Conservation (phyloP, 2,329 filamentous ascomycete genomes). For the Exserohilum rostratum region DNA sequence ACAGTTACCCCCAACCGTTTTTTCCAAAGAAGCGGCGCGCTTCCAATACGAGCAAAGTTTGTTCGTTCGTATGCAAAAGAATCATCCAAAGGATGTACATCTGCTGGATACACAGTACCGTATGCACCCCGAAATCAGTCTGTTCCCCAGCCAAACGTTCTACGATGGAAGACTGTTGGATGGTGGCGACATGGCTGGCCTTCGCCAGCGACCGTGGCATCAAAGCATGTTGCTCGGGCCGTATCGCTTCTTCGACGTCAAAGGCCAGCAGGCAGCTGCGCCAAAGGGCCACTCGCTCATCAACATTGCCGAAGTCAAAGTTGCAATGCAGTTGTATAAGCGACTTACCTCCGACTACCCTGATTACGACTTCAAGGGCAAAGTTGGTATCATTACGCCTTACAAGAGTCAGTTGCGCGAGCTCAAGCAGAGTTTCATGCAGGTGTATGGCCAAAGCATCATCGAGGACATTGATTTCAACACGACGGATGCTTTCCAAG, state of each 20-base stretch:
- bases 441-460: conserved; percentile 75
- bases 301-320: conserved; percentile 84
- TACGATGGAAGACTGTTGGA: conserved; percentile 89
- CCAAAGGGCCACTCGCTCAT: conserved; percentile 85
- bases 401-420: conserved; percentile 92
- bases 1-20: conserved; percentile 91
- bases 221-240: conserved; percentile 79
- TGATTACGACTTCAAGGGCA: conserved; percentile 73
- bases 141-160: conserved; percentile 88
- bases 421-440: conserved; percentile 75
- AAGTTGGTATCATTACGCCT: conserved; percentile 95
- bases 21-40: conserved; percentile 88
- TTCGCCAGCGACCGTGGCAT: conserved; percentile 87
- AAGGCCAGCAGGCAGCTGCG: conserved; percentile 83
- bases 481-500: conserved; percentile 97
- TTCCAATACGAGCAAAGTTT: conserved; percentile 98
- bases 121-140: conserved; percentile 97
- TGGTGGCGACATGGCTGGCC: conserved; percentile 77
- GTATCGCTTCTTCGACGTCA: conserved; percentile 96
- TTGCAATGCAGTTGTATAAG: conserved; percentile 84
- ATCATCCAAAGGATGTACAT: conserved; percentile 86
- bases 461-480: conserved; percentile 91
- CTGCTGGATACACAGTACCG: conserved; percentile 97
- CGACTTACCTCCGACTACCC: conserved; percentile 75
- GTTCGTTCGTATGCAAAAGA: conserved; percentile 97